Percentiles rank a stretch among this genome's conserved stretches.
Conservation (phyloP, 2,329 filamentous ascomycete species). For the Colletotrichum aenigma region DNA sequence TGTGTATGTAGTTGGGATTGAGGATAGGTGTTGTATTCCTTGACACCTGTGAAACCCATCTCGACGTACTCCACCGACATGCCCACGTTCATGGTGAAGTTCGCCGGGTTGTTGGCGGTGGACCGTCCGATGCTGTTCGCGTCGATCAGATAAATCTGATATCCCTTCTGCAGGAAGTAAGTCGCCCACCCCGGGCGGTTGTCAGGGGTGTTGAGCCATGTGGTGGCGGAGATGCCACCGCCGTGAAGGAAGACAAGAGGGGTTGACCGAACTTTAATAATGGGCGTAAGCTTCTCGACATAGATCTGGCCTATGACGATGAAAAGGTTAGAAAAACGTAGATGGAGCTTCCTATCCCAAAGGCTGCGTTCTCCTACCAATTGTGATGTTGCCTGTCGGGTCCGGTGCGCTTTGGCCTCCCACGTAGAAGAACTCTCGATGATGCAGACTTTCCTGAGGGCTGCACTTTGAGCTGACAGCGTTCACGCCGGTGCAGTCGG, state of each 20-base stretch:
- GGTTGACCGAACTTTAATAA: constrained; percentile 22
- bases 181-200: constrained; percentile 44
- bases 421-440: constrained; percentile 32
- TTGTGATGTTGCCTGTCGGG: constrained; percentile 24
- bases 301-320: constrained; percentile 29
- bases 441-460: constrained; percentile 8
- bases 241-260: constrained; percentile 36
- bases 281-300: constrained; percentile 34
- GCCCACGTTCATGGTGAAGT: constrained; percentile 27
- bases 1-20: constrained; percentile 35
- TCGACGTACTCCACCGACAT: constrained; percentile 28
- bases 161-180: constrained; percentile 42
- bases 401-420: constrained; percentile 29
- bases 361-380: neutral
- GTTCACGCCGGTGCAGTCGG: constrained; percentile 6
- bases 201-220: constrained; percentile 44
- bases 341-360: fast-evolving
- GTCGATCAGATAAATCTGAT: constrained; percentile 44
- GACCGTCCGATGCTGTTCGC: constrained; percentile 37
- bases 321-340: neutral
- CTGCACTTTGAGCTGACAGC: constrained; percentile 6
- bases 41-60: constrained; percentile 28
- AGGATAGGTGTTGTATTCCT: constrained; percentile 30
- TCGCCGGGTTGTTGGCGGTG: constrained; percentile 29
- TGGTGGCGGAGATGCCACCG: constrained; percentile 31